These are phyloP conservation scores for Candida taoyuanica DNA, from an alignment of 805 yeast species.

Conservation along the genomic window DNA sequence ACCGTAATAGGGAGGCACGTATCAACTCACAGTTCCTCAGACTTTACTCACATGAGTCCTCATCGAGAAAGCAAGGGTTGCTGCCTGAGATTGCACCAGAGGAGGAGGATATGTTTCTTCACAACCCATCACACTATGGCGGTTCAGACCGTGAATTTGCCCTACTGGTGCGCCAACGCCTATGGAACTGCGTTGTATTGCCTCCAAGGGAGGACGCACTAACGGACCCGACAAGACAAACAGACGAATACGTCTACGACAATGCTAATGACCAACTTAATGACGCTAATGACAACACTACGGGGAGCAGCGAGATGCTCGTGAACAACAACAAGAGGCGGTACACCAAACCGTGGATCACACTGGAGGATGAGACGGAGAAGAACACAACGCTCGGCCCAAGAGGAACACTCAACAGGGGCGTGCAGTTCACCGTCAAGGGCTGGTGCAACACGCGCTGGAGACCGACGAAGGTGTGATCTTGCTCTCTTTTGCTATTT, in stretches of 20 bases:
- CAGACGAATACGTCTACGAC: conserved; percentile 24
- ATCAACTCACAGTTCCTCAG: conserved; percentile 46
- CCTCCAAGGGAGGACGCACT: conserved; percentile 44
- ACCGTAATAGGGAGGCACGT: conserved; percentile 40
- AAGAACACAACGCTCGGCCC: conserved; percentile 15
- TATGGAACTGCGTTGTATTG: conserved; percentile 50
- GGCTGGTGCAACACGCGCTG: conserved; percentile 28
- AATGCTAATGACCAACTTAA: background rate
- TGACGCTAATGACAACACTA: conserved; percentile 4
- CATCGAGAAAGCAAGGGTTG: conserved; percentile 33
- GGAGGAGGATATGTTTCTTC: conserved; percentile 26
- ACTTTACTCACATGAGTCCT: conserved; percentile 45
- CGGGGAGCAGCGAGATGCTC: background rate
- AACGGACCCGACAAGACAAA: conserved; percentile 20
- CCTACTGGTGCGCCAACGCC: conserved; percentile 40
- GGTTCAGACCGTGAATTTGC: conserved; percentile 34
- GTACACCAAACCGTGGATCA: conserved; percentile 28
- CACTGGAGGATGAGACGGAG: conserved; percentile 21
- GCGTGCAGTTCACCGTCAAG: conserved; percentile 26
- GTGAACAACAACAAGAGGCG: conserved; percentile 24
- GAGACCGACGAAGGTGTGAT: conserved; percentile 10
- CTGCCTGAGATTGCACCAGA: conserved; percentile 32
- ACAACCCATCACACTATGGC: conserved; percentile 7
- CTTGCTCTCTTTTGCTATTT: background rate
- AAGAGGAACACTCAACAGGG: conserved; percentile 19